Evolutionary conservation across 352 stramenopile genomes (phyloP).

Genomic region (Pythium rhizo-oryzae): DNA sequence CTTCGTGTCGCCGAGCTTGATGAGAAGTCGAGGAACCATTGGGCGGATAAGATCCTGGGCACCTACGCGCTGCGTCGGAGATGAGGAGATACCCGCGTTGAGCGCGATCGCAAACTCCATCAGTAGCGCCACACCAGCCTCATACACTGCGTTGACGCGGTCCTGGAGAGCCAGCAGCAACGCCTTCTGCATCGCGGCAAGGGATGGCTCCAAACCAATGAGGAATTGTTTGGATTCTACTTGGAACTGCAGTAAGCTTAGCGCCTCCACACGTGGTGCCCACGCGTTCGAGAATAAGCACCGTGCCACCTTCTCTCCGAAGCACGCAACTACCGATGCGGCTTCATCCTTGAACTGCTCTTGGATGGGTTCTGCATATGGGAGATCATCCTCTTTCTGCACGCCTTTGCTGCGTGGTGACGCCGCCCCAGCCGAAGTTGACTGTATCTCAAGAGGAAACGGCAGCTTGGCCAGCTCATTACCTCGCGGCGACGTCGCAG

Average conservation of each 20-base stretch:
- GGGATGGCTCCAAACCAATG: slow-evolving; percentile 21
- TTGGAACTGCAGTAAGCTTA: slow-evolving; percentile 76
- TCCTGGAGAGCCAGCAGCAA: slow-evolving; percentile 67
- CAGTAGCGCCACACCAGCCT: slow-evolving; percentile 64
- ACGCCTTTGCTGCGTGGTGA: slow-evolving; percentile 55
- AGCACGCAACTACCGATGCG: slow-evolving; percentile 44
- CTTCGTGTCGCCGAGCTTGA: slow-evolving; percentile 81
- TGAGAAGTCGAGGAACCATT: slow-evolving; percentile 67
- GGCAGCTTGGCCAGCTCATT: not conserved
- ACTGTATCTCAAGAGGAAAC: slow-evolving; percentile 9
- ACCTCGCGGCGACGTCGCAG: not conserved
- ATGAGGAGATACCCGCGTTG: slow-evolving; percentile 31
- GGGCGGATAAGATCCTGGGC: slow-evolving; percentile 61
- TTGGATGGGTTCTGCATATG: slow-evolving; percentile 78
- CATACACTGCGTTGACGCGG: slow-evolving; percentile 78
- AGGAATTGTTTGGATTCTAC: slow-evolving; percentile 54
- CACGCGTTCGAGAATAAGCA: slow-evolving; percentile 84
- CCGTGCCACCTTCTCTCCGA: slow-evolving; percentile 73
- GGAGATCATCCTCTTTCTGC: slow-evolving; percentile 73
- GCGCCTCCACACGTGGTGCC: slow-evolving; percentile 75
- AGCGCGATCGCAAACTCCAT: slow-evolving; percentile 77
- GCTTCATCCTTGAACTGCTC: slow-evolving; percentile 61
- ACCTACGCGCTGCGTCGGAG: slow-evolving; percentile 8
- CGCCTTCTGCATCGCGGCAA: slow-evolving; percentile 55
- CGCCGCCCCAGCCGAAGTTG: slow-evolving; percentile 1